Evolutionary conservation across 2,329 filamentous ascomycete genomes (phyloP).

Genomic region (Pseudogymnoascus sp.): DNA sequence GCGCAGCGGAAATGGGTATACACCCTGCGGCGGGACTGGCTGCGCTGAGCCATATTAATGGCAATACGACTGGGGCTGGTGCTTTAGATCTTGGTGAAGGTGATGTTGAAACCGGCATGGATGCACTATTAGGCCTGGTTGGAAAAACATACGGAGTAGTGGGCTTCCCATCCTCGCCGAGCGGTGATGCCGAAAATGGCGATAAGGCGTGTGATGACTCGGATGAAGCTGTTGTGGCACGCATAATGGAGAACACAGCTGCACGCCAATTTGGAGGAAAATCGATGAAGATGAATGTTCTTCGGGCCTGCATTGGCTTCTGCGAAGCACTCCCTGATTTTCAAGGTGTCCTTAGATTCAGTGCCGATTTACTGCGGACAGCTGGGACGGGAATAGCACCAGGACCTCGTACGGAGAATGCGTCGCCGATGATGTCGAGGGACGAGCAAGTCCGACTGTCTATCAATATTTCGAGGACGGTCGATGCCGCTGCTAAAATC

Average conservation of each 20-base stretch:
- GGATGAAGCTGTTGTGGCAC: conserved; percentile 46
- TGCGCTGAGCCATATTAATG: conserved; percentile 54
- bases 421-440: conserved; percentile 61
- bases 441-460: conserved; percentile 84
- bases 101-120: conserved; percentile 61
- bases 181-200: conserved; percentile 15
- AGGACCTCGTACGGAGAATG: conserved; percentile 60
- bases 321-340: conserved; percentile 93
- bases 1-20: conserved; percentile 92
- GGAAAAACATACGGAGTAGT: conserved; percentile 62
- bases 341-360: conserved; percentile 80
- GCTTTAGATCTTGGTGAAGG: conserved; percentile 57
- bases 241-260: conserved; percentile 54
- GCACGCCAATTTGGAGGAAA: conserved; percentile 68
- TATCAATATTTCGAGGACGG: conserved; percentile 79
- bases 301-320: conserved; percentile 86
- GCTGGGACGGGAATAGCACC: conserved; percentile 76
- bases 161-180: conserved; percentile 37
- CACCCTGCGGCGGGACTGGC: conserved; percentile 86
- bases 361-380: conserved; percentile 73
- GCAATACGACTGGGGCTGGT: conserved; percentile 45
- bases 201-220: conserved; percentile 37
- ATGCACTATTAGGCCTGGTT: conserved; percentile 54
- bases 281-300: conserved; percentile 75
- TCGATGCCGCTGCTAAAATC: conserved; percentile 67